A percentile compares a stretch with the other conserved stretches of the same genome.
Conservation (phyloP, 768 basidiomycete species). For the Suillus paluster region DNA sequence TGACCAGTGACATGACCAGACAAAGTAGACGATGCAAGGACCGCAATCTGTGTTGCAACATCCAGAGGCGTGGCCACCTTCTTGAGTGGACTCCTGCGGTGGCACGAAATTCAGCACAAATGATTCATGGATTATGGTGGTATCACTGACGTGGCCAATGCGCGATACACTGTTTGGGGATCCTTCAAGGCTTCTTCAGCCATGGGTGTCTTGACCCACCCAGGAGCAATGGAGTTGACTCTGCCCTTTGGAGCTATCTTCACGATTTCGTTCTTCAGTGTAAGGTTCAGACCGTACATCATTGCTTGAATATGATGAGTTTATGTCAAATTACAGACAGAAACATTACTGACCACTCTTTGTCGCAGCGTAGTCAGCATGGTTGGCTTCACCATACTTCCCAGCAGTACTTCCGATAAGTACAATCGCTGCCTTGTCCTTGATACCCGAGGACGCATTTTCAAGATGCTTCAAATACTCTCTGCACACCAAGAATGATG, state of each 20-base stretch:
- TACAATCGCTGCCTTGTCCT: conserved; percentile 62
- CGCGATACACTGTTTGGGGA: conserved; percentile 54
- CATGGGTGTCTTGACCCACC: conserved; percentile 71
- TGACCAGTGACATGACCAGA: conserved; percentile 80
- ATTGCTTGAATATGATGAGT: conserved; percentile 44
- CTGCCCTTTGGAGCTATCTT: conserved; percentile 70
- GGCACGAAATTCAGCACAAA: background rate
- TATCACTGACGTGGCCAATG: conserved; percentile 65
- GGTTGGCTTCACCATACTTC: conserved; percentile 70
- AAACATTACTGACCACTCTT: conserved; percentile 59
- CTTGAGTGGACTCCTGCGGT: conserved; percentile 64
- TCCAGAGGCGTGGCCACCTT: conserved; percentile 68
- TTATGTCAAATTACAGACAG: background rate
- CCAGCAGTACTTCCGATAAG: conserved; percentile 75
- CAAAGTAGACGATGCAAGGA: conserved; percentile 60
- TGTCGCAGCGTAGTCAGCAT: conserved; percentile 67
- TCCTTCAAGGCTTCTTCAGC: conserved; percentile 60
- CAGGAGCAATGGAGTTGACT: conserved; percentile 73
- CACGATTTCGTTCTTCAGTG: conserved; percentile 83
- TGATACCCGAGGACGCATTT: conserved; percentile 41
- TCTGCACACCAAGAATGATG: conserved; percentile 67
- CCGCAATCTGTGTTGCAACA: conserved; percentile 64
- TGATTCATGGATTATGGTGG: background rate
- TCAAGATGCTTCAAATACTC: conserved; percentile 58
- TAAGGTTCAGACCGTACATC: conserved; percentile 72